Evolutionary conservation across 2,329 filamentous ascomycete species (phyloP).

Genomic region (Alternaria solani): DNA sequence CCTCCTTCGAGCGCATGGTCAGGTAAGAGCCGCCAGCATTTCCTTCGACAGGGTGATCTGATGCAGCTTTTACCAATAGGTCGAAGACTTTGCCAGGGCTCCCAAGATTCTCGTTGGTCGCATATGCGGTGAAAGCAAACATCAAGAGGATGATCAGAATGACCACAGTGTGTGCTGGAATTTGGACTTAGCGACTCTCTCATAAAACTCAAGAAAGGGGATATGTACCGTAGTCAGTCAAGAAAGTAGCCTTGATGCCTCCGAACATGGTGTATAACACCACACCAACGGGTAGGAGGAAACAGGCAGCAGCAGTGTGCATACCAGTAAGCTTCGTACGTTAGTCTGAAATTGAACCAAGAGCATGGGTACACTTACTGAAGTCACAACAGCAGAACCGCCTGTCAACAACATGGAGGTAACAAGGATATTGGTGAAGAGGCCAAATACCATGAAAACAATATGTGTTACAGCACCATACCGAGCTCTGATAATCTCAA

Average conservation of each 20-base stretch:
- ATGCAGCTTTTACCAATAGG: constrained; percentile 72
- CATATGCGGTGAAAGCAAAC: constrained; percentile 84
- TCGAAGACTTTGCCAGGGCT: constrained; percentile 82
- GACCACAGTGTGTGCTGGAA: constrained; percentile 77
- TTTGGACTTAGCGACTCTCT: background rate
- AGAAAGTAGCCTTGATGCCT: constrained; percentile 74
- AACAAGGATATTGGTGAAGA: constrained; percentile 84
- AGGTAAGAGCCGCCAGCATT: constrained; percentile 84
- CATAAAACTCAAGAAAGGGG: background rate
- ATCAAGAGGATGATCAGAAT: constrained; percentile 85
- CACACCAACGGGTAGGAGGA: constrained; percentile 81
- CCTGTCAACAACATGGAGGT: constrained; percentile 90
- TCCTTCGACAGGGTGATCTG: constrained; percentile 76
- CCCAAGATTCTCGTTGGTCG: constrained; percentile 74
- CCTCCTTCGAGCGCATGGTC: constrained; percentile 83
- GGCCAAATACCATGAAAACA: constrained; percentile 81
- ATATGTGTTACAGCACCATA: constrained; percentile 78
- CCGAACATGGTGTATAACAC: constrained; percentile 77
- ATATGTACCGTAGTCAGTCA: constrained; percentile 73
- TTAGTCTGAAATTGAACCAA: constrained; percentile 48
- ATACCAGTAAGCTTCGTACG: constrained; percentile 72
- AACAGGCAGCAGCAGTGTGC: constrained; percentile 81
- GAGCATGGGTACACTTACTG: constrained; percentile 21
- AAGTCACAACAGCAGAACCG: constrained; percentile 71
- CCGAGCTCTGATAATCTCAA: constrained; percentile 82